Evolutionary conservation across 768 basidiomycete species (phyloP), one percentile per base, ranked within the genome.

Genomic region (Tricholoma sp.): DNA sequence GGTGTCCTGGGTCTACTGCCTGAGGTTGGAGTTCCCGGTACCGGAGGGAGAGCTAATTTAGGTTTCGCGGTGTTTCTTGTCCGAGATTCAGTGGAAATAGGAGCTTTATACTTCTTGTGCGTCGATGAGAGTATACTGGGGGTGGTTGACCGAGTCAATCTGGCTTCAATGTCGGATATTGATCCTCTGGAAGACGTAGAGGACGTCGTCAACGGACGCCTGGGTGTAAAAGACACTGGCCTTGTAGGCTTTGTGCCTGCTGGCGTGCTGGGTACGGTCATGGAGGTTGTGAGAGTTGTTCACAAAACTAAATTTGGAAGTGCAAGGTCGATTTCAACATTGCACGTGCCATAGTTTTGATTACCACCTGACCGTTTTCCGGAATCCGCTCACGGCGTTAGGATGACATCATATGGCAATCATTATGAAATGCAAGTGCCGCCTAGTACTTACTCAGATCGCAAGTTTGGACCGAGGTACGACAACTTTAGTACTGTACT

Each of bases 41-140:
- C 77, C 5, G 81, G 69, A 0, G 79, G 65, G 3, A 83, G 69
- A 11, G 70, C 65, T 8, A 72, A 67, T 57, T 68, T 74, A 42
- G 60, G 28, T 33, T 62, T 62, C 10, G 50, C 49, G 33, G 7
- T 61, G 52, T 7, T 49, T 33, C 64, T 54, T 9, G 70, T 50
- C 20, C 72, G 68, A 20, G 72, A 68, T 61, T 76, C 80, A 54
- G 63, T 64, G 12, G 85, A 85, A 13, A 89, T 68, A 0, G 81
- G 64, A 0, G 86, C 82, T 64, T 86, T 88, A 73, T 85, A 88
- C 66, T 85, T 86, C 75, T 85, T 88, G 62, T 79, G 70, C 7
- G 83, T 79, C 2, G 74, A 71, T 49, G 74, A 55, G 56, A 58
- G 70, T 57, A 61, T 67, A 62, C 54, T 61, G n/a, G 60, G 57